Evolutionary conservation across 73 alveolate species (phyloP).

Genomic region (Stentor roeselii): DNA sequence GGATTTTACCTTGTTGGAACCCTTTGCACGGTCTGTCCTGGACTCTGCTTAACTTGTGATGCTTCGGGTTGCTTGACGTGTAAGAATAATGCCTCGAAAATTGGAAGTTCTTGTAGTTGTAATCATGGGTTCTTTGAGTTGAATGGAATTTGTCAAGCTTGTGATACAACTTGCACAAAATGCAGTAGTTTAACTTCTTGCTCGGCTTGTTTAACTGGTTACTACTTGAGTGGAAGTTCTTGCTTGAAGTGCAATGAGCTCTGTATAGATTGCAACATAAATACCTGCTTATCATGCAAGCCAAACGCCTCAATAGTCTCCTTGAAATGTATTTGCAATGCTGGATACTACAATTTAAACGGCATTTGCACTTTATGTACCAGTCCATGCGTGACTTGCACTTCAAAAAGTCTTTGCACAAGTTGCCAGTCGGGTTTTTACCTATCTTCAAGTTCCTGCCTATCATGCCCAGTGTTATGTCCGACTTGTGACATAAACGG

Average conservation of each 20-base stretch:
- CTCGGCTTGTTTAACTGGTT: neutral
- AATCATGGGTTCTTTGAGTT: neutral
- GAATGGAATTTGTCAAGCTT: neutral
- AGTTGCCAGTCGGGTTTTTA: neutral
- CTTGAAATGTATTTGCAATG: neutral
- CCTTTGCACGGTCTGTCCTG: neutral
- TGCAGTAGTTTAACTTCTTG: neutral
- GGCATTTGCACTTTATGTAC: neutral
- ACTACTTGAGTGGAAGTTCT: neutral
- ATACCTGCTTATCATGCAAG: too few species aligned
- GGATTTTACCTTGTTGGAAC: neutral
- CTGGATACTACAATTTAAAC: neutral
- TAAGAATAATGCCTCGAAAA: neutral
- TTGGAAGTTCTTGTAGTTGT: neutral
- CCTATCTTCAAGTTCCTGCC: too few species aligned
- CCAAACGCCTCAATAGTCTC: neutral
- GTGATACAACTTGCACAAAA: neutral
- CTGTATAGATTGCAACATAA: neutral
- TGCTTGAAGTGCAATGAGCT: neutral
- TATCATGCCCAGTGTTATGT: neutral
- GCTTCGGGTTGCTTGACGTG: neutral
- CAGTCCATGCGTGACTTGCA: neutral
- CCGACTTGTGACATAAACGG: neutral
- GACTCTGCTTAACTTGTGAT: neutral
- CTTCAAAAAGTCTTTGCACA: neutral